These are phyloP conservation scores for Paecilomyces sp. DNA, from an alignment of 2,329 filamentous ascomycete species.

Conservation along the genomic window DNA sequence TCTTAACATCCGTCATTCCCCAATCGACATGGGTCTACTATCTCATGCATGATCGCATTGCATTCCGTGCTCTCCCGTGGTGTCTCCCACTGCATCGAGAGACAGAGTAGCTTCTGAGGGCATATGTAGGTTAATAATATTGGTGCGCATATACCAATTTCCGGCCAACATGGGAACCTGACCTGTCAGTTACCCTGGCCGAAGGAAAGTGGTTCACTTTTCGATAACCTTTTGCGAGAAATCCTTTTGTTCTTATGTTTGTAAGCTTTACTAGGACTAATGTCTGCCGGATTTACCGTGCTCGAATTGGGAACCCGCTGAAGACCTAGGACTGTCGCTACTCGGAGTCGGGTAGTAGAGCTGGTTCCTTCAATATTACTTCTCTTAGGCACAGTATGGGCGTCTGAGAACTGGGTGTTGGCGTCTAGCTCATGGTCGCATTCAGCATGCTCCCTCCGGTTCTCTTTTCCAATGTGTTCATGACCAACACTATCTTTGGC, in stretches of 20 bases:
- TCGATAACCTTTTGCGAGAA: slow-evolving; percentile 9
- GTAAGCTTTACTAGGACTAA: background rate
- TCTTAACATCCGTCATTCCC: background rate
- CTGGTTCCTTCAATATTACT: background rate
- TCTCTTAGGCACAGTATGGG: background rate
- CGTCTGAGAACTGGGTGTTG: background rate
- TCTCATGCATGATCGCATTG: background rate
- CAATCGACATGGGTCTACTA: background rate
- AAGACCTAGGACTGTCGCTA: background rate
- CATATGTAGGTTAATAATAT: background rate
- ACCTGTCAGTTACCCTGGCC: background rate
- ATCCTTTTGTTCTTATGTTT: slow-evolving; percentile 4
- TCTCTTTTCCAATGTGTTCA: background rate
- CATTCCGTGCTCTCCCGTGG: background rate
- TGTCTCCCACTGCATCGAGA: background rate
- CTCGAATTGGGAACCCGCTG: background rate
- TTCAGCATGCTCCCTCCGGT: background rate
- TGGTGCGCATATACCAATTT: background rate
- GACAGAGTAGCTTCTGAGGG: background rate
- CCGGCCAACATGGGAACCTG: background rate
- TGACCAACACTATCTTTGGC: background rate
- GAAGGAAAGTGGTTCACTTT: slow-evolving; percentile 10
- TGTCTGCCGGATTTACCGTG: background rate
- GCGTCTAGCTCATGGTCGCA: background rate
- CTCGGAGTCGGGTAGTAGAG: background rate